Percentiles rank a stretch among this genome's conserved stretches.
phyloP scores from a whole-genome alignment of 352 stramenopile genomes.

The Plasmopara halstedii region DNA sequence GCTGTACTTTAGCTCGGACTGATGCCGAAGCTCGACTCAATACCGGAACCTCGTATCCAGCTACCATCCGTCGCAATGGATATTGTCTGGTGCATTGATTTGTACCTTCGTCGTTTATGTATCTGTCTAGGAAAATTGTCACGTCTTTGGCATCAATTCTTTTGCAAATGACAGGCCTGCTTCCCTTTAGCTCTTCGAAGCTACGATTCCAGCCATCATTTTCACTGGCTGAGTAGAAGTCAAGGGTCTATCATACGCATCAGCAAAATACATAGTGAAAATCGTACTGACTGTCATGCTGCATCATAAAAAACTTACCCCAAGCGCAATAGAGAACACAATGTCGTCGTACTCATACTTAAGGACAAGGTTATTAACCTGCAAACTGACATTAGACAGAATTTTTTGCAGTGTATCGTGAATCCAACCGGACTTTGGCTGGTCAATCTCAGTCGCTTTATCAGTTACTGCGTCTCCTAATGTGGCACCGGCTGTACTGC shows the following conservation, averaged over 20 bases:
- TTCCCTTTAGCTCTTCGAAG: constrained; percentile 57
- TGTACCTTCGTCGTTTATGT: constrained; percentile 44
- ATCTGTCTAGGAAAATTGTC: constrained; percentile 80
- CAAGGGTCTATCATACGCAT: constrained; percentile 40
- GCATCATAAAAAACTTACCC: constrained; percentile 26
- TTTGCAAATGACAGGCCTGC: constrained; percentile 49
- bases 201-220: constrained; percentile 43
- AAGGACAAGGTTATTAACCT: constrained; percentile 84
- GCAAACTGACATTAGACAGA: constrained; percentile 72
- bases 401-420: constrained; percentile 76
- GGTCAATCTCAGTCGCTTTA: constrained; percentile 42
- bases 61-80: constrained; percentile 52
- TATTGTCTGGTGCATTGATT: constrained; percentile 17
- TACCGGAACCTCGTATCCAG: constrained; percentile 77
- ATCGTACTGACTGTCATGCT: not conserved
- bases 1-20: constrained; percentile 39
- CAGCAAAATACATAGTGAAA: not conserved
- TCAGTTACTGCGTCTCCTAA: constrained; percentile 1
- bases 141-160: constrained; percentile 67
- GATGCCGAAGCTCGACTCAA: constrained; percentile 62
- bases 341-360: constrained; percentile 86
- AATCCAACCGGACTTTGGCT: constrained; percentile 76
- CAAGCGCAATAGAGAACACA: constrained; percentile 74
- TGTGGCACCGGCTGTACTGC: not conserved
- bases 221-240: constrained; percentile 69